These are phyloP conservation scores for Aspergillus oerlinghausenensis DNA, from an alignment of 2,329 filamentous ascomycete genomes.

Conservation along the genomic window DNA sequence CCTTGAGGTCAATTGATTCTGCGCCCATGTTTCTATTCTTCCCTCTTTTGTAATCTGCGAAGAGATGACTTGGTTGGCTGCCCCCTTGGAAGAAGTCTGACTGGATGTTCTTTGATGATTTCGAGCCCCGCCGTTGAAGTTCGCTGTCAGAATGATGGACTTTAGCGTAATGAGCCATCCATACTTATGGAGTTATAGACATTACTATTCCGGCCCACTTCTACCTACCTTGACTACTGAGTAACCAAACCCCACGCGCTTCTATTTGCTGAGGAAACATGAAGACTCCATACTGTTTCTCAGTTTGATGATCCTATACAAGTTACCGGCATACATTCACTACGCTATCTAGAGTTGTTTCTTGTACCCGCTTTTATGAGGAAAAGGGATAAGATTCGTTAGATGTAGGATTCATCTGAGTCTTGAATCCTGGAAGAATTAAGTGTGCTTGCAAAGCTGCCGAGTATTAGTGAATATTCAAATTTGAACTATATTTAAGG, in stretches of 20 bases:
- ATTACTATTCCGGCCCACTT: neutral
- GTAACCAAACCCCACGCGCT: neutral
- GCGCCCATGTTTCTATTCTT: neutral
- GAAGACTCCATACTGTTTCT: neutral
- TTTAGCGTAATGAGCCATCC: neutral
- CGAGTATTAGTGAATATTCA: neutral
- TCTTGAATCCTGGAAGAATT: neutral
- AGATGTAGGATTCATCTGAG: no score
- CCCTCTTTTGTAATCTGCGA: neutral
- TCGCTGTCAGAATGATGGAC: neutral
- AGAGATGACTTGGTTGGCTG: neutral
- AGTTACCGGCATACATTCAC: neutral
- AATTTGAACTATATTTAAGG: neutral
- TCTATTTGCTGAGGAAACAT: neutral
- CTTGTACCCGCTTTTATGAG: neutral
- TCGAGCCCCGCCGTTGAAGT: neutral
- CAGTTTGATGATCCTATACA: neutral
- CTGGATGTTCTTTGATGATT: neutral
- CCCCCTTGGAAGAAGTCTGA: neutral
- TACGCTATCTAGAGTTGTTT: neutral
- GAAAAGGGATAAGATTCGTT: neutral
- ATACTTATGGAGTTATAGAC: neutral
- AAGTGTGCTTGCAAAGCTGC: neutral
- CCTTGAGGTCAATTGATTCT: conserved; percentile 21
- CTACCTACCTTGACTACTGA: neutral